Evolutionary conservation across 371 early-diverging fungal species (phyloP), one percentile per base, ranked within the genome.

Genomic region (Blakeslea trispora): DNA sequence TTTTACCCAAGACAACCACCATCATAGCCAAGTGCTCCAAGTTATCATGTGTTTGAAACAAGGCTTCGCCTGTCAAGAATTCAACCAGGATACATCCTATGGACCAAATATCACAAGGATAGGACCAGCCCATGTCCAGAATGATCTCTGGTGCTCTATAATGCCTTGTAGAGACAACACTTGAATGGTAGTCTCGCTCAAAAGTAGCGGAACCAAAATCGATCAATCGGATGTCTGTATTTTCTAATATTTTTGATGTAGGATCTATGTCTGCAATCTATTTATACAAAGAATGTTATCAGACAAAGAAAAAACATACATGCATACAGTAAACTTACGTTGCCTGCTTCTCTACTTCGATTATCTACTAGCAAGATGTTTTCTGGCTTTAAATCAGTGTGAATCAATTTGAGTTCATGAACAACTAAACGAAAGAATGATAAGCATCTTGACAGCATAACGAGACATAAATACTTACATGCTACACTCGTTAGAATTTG

Each of bases 71-170:
- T 0, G 94, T 96, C 41, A 89, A 82, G 43, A 98, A 84, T 74
- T 98, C 98, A 15, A 94, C 86, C 4, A 98, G 77, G 48, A 98
- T 96, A 72, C 98, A 98, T 2, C 98, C 98, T 55, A 96, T 74
- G 5, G 96, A 96, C 98, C 98, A 98, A 63, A 97, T 89, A 72
- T 97, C 98, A 73, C 96, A 96, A 32, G 95, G 93, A 72, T 85
- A 97, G 41, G 94, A 93, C 96, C 96, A 98, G 43, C 95, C 94
- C 40, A 90, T 68, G 34, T 81, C 81, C 52, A 98, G 71, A 45
- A 98, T 94, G 66, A 98, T 94, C 71, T 98, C 98, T 5, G 98
- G 98, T 28, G 97, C 97, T 19, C 98, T 83, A 69, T 98, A 98
- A 70, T 98, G 98, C 45, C 98, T 70, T 17, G 98, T 98, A 22